Conservation (phyloP, 2,329 filamentous ascomycete genomes). For the Fusarium newnesense region DNA sequence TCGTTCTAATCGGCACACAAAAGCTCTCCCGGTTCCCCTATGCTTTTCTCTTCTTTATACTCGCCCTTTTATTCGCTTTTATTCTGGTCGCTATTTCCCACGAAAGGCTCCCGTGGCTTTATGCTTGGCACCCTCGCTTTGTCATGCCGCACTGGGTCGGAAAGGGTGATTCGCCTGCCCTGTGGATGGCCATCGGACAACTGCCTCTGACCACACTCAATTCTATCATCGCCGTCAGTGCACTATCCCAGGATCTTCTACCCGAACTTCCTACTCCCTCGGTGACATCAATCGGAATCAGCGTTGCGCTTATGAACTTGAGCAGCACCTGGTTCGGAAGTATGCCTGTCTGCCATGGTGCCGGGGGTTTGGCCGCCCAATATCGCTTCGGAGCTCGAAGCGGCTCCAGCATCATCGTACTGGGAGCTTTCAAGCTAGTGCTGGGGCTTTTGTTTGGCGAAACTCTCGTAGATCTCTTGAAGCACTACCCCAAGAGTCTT, state of each 20-base stretch:
- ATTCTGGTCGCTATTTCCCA: conserved; percentile 49
- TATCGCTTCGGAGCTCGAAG: conserved; percentile 91
- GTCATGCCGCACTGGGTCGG: conserved; percentile 50
- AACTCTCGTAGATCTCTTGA: conserved; percentile 76
- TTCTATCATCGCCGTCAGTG: conserved; percentile 87
- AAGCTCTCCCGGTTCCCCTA: conserved; percentile 77
- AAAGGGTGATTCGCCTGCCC: conserved; percentile 46
- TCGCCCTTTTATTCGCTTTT: conserved; percentile 74
- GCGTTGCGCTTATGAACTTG: conserved; percentile 86
- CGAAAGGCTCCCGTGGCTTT: conserved; percentile 60
- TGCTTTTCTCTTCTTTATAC: conserved; percentile 75
- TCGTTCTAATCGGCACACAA: conserved; percentile 75
- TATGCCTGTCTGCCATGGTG: conserved; percentile 96
- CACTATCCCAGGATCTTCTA: conserved; percentile 80
- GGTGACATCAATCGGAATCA: conserved; percentile 81
- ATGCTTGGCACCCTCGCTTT: conserved; percentile 69
- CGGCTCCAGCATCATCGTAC: conserved; percentile 82
- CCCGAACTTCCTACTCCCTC: conserved; percentile 74
- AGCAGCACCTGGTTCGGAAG: conserved; percentile 89
- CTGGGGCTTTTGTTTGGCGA: conserved; percentile 81
- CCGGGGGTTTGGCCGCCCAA: conserved; percentile 89
- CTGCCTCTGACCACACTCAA: conserved; percentile 92
- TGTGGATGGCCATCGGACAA: conserved; percentile 80
- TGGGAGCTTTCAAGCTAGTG: conserved; percentile 79
- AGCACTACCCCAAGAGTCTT: conserved; percentile 78